phyloP scores from a whole-genome alignment of 345 rosid species.

The Camelina laxa region DNA sequence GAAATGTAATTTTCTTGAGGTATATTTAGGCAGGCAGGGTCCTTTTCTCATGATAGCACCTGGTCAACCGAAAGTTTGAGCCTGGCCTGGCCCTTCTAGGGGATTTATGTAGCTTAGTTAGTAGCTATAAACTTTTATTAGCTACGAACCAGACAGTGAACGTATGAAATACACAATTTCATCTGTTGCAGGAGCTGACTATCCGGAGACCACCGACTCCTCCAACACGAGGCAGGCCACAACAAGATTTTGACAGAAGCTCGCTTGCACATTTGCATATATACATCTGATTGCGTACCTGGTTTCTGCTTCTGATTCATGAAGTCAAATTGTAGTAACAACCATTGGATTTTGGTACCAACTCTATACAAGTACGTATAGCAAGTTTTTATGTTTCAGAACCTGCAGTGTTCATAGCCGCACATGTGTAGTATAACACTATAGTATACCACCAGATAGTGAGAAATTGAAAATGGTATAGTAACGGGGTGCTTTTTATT shows the following conservation, averaged over 20 bases:
- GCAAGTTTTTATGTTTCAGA: slow-evolving; percentile 21
- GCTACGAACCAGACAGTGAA: slow-evolving; percentile 18
- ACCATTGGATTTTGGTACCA: slow-evolving; percentile 22
- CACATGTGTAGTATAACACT: not conserved
- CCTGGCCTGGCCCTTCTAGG: too few species aligned
- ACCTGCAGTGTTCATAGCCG: slow-evolving; percentile 36
- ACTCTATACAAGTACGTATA: slow-evolving; percentile 38
- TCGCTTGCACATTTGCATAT: slow-evolving; percentile 97
- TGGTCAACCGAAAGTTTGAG: too few species aligned
- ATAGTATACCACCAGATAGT: too few species aligned
- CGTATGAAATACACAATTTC: not conserved
- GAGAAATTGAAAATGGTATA: too few species aligned
- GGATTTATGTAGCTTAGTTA: slow-evolving; percentile 19
- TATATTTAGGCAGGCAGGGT: too few species aligned
- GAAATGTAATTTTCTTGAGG: too few species aligned
- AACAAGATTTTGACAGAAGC: slow-evolving; percentile 84
- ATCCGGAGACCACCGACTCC: slow-evolving; percentile 93
- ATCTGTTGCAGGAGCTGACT: slow-evolving; percentile 75
- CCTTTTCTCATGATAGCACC: too few species aligned
- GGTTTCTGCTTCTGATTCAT: not conserved
- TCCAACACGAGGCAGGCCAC: slow-evolving; percentile 99
- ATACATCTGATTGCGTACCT: slow-evolving; percentile 27
- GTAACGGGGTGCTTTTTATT: too few species aligned
- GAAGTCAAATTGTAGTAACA: slow-evolving; percentile 5
- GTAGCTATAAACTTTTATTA: too few species aligned